phyloP scores from a whole-genome alignment of 257 asterid genomes.

The Solanum virginianum region DNA sequence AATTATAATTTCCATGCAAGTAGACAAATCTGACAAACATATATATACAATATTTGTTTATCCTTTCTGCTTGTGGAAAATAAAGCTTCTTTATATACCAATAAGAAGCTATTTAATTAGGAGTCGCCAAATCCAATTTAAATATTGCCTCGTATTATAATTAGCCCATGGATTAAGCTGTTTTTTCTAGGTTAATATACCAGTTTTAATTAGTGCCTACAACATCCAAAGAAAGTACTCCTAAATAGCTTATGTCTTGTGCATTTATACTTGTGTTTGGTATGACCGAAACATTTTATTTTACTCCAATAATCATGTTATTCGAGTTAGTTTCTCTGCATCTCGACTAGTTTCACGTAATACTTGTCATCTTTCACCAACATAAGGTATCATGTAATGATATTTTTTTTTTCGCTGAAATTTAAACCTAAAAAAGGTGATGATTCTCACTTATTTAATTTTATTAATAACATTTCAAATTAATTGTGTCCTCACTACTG shows the following conservation, averaged over 20 bases:
- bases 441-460: too few species aligned
- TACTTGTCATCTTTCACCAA: too few species aligned
- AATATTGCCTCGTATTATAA: background rate
- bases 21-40: background rate
- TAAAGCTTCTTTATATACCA: background rate
- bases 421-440: too few species aligned
- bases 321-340: too few species aligned
- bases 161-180: background rate
- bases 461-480: too few species aligned
- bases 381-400: too few species aligned
- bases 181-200: background rate
- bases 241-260: background rate
- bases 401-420: too few species aligned
- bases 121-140: background rate
- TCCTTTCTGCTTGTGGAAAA: background rate
- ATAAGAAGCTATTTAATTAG: background rate
- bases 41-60: background rate
- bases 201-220: background rate
- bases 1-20: background rate
- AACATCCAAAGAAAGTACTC: background rate
- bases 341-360: too few species aligned
- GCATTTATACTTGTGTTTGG: background rate
- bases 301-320: too few species aligned
- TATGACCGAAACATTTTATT: background rate
- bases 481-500: too few species aligned